A percentile compares a stretch with the other conserved stretches of the same genome.
Evolutionary conservation across 2,329 filamentous ascomycete genomes (phyloP).

Genomic region (Blastomyces parvus): DNA sequence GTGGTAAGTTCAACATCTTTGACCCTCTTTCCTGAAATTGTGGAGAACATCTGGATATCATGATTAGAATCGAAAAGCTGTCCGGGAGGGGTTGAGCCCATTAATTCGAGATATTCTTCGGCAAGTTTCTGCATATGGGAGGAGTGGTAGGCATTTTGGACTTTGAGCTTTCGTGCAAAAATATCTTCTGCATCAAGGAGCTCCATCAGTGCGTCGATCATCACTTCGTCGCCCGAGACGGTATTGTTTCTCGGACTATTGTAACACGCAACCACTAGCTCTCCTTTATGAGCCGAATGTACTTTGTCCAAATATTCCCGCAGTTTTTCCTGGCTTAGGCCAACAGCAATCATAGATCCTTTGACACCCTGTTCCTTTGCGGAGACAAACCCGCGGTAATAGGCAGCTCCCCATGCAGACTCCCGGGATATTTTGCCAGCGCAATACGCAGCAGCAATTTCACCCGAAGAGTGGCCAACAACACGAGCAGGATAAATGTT

Average conservation of each 20-base stretch:
- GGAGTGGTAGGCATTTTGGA: slow-evolving; percentile 29
- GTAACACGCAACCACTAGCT: slow-evolving; percentile 22
- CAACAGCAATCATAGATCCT: slow-evolving; percentile 28
- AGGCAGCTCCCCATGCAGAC: slow-evolving; percentile 18
- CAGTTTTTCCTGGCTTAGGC: slow-evolving; percentile 15
- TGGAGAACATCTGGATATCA: slow-evolving; percentile 13
- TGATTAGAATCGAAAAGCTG: background rate
- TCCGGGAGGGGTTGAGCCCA: slow-evolving; percentile 8
- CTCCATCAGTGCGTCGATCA: slow-evolving; percentile 17
- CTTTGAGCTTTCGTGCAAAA: slow-evolving; percentile 23
- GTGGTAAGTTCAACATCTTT: slow-evolving; percentile 7
- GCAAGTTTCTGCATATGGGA: slow-evolving; percentile 22
- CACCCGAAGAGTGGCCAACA: slow-evolving; percentile 29
- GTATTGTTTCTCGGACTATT: slow-evolving; percentile 28
- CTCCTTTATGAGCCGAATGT: slow-evolving; percentile 2
- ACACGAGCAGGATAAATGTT: slow-evolving; percentile 20
- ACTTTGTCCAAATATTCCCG: slow-evolving; percentile 8
- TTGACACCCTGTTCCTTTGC: slow-evolving; percentile 1
- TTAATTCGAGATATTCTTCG: slow-evolving; percentile 21
- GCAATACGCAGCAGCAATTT: slow-evolving; percentile 31
- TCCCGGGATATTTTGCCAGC: slow-evolving; percentile 15
- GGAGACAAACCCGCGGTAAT: slow-evolving; percentile 19
- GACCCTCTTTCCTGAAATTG: slow-evolving; percentile 13
- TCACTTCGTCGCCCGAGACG: slow-evolving; percentile 23
- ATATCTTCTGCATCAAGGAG: slow-evolving; percentile 16